Conservation (phyloP, 164 flowering plant genomes). For the Nymphaea colorata region DNA sequence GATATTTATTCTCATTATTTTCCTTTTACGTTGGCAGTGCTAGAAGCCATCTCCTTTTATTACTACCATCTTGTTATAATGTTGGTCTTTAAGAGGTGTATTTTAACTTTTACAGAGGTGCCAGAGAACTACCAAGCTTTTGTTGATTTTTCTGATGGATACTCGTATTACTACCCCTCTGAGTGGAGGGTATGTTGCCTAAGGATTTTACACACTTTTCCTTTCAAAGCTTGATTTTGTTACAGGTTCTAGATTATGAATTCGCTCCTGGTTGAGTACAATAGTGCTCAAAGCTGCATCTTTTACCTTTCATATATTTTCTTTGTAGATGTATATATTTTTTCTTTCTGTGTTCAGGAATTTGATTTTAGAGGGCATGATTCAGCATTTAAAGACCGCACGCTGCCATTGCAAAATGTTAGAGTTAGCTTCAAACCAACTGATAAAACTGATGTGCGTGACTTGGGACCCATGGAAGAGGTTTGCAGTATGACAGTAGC, state of each 20-base stretch:
- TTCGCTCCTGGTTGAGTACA: background rate
- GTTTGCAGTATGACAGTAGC: slow-evolving; percentile 14
- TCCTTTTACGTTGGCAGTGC: background rate
- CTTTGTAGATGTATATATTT: background rate
- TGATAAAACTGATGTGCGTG: slow-evolving; percentile 57
- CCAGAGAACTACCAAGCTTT: slow-evolving; percentile 47
- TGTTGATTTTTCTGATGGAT: slow-evolving; percentile 70
- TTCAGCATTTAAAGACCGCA: slow-evolving; percentile 80
- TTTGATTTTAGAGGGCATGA: slow-evolving; percentile 76
- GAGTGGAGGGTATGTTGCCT: slow-evolving; percentile 65
- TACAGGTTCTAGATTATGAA: background rate
- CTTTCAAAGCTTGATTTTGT: background rate
- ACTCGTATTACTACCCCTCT: slow-evolving; percentile 71
- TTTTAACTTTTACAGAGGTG: slow-evolving; percentile 29
- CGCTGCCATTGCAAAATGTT: slow-evolving; percentile 63
- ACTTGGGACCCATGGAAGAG: slow-evolving; percentile 79
- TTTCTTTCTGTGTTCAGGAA: slow-evolving; percentile 31
- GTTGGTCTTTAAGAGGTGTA: background rate
- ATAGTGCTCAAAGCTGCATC: background rate
- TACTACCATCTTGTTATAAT: background rate
- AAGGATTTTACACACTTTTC: background rate
- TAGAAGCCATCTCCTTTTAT: too few species aligned
- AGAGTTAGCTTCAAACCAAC: slow-evolving; percentile 85
- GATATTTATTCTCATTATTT: too few species aligned
- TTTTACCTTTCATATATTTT: background rate